phyloP scores from a whole-genome alignment of 805 yeast genomes.

The Kazachstania africana region DNA sequence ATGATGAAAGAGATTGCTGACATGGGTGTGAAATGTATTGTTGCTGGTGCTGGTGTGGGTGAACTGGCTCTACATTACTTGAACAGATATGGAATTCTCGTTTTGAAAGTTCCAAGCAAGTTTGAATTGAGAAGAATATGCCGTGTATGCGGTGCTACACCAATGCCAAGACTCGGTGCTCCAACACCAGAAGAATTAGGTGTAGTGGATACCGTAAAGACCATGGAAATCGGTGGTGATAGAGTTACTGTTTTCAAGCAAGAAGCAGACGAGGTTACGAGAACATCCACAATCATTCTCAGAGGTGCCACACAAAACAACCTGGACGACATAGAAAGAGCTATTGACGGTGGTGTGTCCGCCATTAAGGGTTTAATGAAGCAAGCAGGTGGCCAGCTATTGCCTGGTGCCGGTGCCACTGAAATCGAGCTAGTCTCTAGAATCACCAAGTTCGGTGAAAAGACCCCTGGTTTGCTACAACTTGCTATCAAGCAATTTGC shows the following conservation, averaged over 20 bases:
- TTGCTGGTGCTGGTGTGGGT: slow-evolving; percentile 93
- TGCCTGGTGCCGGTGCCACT: slow-evolving; percentile 94
- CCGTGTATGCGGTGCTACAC: slow-evolving; percentile 96
- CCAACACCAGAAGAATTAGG: slow-evolving; percentile 95
- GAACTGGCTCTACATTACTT: slow-evolving; percentile 88
- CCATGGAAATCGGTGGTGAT: slow-evolving; percentile 94
- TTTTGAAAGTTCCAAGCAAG: slow-evolving; percentile 83
- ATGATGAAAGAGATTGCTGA: slow-evolving; percentile 72
- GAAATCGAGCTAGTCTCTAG: slow-evolving; percentile 80
- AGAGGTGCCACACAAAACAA: slow-evolving; percentile 95
- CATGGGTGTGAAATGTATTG: slow-evolving; percentile 74
- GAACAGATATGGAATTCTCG: slow-evolving; percentile 74
- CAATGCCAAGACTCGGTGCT: slow-evolving; percentile 86
- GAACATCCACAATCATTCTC: slow-evolving; percentile 84
- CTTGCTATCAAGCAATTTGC: slow-evolving; percentile 91
- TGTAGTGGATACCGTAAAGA: slow-evolving; percentile 71
- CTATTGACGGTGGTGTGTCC: slow-evolving; percentile 93
- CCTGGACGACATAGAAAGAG: slow-evolving; percentile 91
- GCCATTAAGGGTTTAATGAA: slow-evolving; percentile 82
- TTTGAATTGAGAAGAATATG: slow-evolving; percentile 89
- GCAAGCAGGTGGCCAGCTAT: slow-evolving; percentile 61
- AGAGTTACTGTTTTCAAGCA: slow-evolving; percentile 91
- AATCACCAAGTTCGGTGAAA: slow-evolving; percentile 78
- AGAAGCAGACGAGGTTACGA: slow-evolving; percentile 43
- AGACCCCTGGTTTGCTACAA: slow-evolving; percentile 85